Evolutionary conservation across 768 basidiomycete genomes (phyloP).

Genomic region (Psilocybe sp.): DNA sequence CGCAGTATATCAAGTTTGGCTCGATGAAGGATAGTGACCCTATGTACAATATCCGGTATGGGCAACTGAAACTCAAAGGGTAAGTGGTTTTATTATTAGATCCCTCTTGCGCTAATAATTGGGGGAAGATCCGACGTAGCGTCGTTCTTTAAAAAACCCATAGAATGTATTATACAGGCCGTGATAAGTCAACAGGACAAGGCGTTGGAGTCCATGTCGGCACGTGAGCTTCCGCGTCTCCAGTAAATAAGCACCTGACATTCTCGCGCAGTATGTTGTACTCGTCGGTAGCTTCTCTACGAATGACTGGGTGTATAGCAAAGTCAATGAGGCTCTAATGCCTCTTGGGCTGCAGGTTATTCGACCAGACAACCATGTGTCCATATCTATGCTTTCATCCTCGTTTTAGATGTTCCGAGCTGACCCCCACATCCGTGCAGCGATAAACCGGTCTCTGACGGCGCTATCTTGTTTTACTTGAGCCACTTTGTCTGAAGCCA

Average conservation of each 20-base stretch:
- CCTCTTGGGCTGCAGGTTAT: conserved; percentile 35
- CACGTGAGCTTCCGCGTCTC: conserved; percentile 8
- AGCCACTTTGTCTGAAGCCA: conserved; percentile 21
- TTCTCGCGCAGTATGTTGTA: conserved; percentile 6
- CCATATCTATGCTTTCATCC: conserved; percentile 13
- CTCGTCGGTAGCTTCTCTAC: conserved; percentile 56
- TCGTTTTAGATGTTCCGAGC: background rate
- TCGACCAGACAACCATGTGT: conserved; percentile 54
- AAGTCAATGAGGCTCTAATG: conserved; percentile 34
- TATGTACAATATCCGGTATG: conserved; percentile 39
- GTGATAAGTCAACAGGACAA: conserved; percentile 19
- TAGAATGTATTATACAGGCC: conserved; percentile 28
- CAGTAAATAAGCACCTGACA: background rate
- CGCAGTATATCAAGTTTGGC: conserved; percentile 50
- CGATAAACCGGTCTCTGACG: conserved; percentile 20
- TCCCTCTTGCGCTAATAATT: conserved; percentile 36
- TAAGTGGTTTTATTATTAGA: conserved; percentile 12
- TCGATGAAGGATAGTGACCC: conserved; percentile 39
- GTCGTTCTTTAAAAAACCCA: conserved; percentile 31
- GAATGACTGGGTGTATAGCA: conserved; percentile 48
- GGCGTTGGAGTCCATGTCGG: conserved; percentile 25
- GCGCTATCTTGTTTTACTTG: conserved; percentile 20
- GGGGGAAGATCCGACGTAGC: conserved; percentile 34
- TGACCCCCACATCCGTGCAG: conserved; percentile 2
- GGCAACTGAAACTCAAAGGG: conserved; percentile 44